Conservation (phyloP, 306 rosid genomes). For the Luffa aegyptiaca region DNA sequence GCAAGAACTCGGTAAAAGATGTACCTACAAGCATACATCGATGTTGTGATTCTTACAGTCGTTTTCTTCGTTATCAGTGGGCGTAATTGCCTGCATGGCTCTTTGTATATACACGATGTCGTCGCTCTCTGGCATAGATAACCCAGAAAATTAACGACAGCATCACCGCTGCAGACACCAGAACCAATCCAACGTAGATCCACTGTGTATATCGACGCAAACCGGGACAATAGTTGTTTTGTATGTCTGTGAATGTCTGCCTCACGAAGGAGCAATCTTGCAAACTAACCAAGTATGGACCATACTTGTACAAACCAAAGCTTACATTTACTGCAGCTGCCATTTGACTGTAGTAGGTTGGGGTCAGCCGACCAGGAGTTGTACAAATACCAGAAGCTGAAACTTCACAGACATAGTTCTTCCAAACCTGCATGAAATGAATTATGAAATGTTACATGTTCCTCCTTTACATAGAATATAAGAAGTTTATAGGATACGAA, state of each 20-base stretch:
- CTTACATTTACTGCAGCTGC: constrained; percentile 24
- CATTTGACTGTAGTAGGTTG: constrained; percentile 21
- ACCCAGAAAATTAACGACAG: constrained; percentile 37
- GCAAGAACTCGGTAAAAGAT: not conserved
- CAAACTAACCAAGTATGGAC: constrained; percentile 24
- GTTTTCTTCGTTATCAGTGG: not conserved
- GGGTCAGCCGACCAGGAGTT: constrained; percentile 33
- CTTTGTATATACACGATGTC: constrained; percentile 4
- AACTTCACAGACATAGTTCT: constrained; percentile 17
- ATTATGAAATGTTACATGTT: not conserved
- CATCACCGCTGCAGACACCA: constrained; percentile 26
- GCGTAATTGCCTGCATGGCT: not conserved
- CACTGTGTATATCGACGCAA: constrained; percentile 14
- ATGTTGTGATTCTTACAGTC: not conserved
- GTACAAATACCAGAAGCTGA: constrained; percentile 25
- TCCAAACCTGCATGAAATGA: constrained; percentile 23
- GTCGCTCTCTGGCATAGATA: constrained; percentile 22
- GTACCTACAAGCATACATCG: constrained; percentile 4
- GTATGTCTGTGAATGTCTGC: constrained; percentile 22
- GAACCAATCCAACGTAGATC: constrained; percentile 22
- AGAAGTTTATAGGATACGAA: not conserved
- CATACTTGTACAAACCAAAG: constrained; percentile 17
- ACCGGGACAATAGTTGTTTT: constrained; percentile 12
- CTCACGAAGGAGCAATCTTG: constrained; percentile 33
- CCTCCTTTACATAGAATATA: not conserved